Conservation (phyloP, 2,329 filamentous ascomycete species). For the Annulohypoxylon truncatum region DNA sequence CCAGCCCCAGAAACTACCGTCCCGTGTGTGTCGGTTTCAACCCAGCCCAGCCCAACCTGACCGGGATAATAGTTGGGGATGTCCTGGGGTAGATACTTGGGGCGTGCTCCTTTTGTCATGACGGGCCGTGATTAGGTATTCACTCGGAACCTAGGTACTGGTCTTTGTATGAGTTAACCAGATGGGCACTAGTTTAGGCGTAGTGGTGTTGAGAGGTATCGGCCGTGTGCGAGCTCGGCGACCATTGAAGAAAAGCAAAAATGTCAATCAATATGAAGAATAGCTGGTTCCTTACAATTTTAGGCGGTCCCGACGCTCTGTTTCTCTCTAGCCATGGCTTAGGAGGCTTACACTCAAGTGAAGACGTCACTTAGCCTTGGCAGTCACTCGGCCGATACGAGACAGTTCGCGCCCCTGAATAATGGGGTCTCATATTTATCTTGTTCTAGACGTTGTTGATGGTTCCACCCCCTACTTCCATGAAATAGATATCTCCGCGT, state of each 20-base stretch:
- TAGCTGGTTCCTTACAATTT: background rate
- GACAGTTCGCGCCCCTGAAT: background rate
- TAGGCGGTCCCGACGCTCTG: background rate
- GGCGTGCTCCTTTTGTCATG: background rate
- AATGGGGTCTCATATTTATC: too few relatives aligned
- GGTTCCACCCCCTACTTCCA: background rate
- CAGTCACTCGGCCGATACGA: background rate
- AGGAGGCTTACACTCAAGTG: background rate
- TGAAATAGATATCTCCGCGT: background rate
- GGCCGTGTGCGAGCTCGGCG: background rate
- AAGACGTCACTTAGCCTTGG: background rate
- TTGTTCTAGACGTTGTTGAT: background rate
- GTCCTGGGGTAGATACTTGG: background rate
- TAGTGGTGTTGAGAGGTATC: background rate
- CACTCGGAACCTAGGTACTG: background rate
- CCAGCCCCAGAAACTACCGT: slow-evolving; percentile 1
- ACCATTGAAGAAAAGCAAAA: background rate
- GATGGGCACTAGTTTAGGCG: background rate
- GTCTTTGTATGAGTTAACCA: background rate
- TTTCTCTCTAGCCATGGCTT: slow-evolving; percentile 5
- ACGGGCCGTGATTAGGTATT: background rate
- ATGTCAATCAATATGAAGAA: background rate
- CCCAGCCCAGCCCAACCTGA: background rate
- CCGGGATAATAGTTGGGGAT: slow-evolving; percentile 1
- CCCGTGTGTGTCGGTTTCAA: background rate